These are phyloP conservation scores for Stagonosporopsis cucurbitacearum DNA, from an alignment of 2,329 filamentous ascomycete species.

Conservation along the genomic window DNA sequence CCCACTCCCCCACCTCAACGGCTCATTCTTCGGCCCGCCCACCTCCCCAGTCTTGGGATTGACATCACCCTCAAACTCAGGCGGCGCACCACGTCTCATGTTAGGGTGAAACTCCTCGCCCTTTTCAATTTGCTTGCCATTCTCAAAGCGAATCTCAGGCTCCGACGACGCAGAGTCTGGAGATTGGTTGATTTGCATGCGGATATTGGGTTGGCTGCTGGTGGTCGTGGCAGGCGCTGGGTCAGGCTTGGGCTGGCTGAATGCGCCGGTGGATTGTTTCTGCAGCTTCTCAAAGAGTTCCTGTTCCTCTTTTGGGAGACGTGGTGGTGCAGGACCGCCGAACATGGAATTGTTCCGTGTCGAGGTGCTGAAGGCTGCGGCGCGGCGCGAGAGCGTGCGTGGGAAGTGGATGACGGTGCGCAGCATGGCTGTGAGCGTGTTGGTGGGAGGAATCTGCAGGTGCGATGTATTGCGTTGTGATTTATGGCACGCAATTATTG, in stretches of 20 bases:
- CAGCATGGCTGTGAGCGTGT: slow-evolving; percentile 24
- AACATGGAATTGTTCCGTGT: slow-evolving; percentile 28
- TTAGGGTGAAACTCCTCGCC: slow-evolving; percentile 74
- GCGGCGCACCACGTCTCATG: slow-evolving; percentile 76
- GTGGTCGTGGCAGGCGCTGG: slow-evolving; percentile 26
- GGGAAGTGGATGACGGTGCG: slow-evolving; percentile 27
- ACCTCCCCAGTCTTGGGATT: slow-evolving; percentile 96
- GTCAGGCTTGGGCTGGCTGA: slow-evolving; percentile 66
- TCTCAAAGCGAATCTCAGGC: slow-evolving; percentile 8
- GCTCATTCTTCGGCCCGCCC: slow-evolving; percentile 97
- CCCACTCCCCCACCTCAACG: slow-evolving; percentile 78
- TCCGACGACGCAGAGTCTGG: slow-evolving; percentile 23
- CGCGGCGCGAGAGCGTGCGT: slow-evolving; percentile 34
- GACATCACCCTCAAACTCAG: slow-evolving; percentile 89
- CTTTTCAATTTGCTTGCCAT: slow-evolving; percentile 53
- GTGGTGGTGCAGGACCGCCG: slow-evolving; percentile 73
- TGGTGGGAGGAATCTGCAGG: background rate
- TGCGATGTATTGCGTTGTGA: background rate
- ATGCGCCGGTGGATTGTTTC: slow-evolving; percentile 75
- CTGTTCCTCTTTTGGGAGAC: slow-evolving; percentile 86
- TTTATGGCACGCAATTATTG: background rate
- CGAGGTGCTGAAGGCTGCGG: slow-evolving; percentile 24
- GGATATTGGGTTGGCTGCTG: slow-evolving; percentile 44
- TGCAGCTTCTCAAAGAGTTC: slow-evolving; percentile 90
- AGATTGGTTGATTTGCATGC: slow-evolving; percentile 44